These are phyloP conservation scores for Trametes sanguinea DNA, from an alignment of 768 basidiomycete species.

Conservation along the genomic window DNA sequence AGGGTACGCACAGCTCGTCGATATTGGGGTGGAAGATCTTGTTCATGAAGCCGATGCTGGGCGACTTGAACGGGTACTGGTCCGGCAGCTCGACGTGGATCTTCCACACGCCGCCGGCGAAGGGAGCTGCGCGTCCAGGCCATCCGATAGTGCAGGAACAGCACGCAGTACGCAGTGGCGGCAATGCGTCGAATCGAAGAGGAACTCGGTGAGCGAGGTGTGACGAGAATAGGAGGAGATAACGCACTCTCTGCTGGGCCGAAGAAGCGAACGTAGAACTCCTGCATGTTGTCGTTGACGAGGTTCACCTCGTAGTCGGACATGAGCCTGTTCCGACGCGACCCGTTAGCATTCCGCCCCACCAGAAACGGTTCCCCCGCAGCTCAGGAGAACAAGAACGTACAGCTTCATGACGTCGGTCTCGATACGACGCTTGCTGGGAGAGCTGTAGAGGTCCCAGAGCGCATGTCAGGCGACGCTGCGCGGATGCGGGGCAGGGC, in stretches of 20 bases:
- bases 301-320: conserved; percentile 98
- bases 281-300: conserved; percentile 98
- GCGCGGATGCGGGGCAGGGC: background rate
- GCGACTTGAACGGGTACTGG: conserved; percentile 98
- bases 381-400: conserved; percentile 28
- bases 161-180: background rate
- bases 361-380: too few species aligned
- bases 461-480: conserved; percentile 32
- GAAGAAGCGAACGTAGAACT: conserved; percentile 96
- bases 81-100: conserved; percentile 98
- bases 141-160: background rate
- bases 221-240: background rate
- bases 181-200: background rate
- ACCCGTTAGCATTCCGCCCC: background rate
- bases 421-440: conserved; percentile 91
- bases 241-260: conserved; percentile 91
- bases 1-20: conserved; percentile 82
- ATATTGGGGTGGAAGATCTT: conserved; percentile 99
- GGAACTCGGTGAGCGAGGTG: too few species aligned
- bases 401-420: conserved; percentile 99
- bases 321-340: conserved; percentile 69
- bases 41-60: conserved; percentile 99
- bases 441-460: conserved; percentile 59
- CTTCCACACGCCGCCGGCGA: conserved; percentile 98
- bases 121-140: conserved; percentile 70